phyloP scores from a whole-genome alignment of 345 rosid genomes.

The Populus deltoides region DNA sequence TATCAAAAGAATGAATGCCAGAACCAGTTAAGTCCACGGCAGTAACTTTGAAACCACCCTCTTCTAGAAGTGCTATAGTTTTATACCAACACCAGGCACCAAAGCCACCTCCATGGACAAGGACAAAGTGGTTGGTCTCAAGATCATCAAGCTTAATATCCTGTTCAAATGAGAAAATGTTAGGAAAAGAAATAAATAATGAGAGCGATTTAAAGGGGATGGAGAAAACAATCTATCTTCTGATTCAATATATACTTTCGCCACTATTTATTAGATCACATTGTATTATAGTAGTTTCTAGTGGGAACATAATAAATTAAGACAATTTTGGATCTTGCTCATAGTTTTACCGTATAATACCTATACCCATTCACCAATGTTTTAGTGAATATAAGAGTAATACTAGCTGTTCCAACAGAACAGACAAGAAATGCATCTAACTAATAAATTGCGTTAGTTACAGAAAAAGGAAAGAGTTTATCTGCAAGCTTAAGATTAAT shows the following conservation, averaged over 20 bases:
- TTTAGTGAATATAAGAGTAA: background rate
- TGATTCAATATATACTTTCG: background rate
- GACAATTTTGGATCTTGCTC: background rate
- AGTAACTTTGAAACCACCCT: conserved; percentile 79
- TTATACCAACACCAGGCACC: conserved; percentile 99
- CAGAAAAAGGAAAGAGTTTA: background rate
- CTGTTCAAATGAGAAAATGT: conserved; percentile 33
- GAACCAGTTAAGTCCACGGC: conserved; percentile 92
- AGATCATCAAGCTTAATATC: conserved; percentile 67
- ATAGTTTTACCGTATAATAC: background rate
- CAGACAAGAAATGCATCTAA: background rate
- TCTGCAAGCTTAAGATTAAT: background rate
- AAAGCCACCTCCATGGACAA: conserved; percentile 95
- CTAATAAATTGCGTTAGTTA: background rate
- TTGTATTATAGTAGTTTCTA: background rate
- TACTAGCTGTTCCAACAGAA: background rate
- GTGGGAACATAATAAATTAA: background rate
- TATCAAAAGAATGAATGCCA: conserved; percentile 70
- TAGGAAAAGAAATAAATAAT: conserved; percentile 6
- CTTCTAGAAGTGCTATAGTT: conserved; percentile 89
- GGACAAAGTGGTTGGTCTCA: conserved; percentile 79
- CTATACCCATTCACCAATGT: background rate
- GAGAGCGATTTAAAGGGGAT: background rate
- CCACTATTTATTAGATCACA: background rate
- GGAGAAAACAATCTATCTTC: background rate